phyloP scores from a whole-genome alignment of 192 early-diverging fungal genomes.

The Coemansia sp. region DNA sequence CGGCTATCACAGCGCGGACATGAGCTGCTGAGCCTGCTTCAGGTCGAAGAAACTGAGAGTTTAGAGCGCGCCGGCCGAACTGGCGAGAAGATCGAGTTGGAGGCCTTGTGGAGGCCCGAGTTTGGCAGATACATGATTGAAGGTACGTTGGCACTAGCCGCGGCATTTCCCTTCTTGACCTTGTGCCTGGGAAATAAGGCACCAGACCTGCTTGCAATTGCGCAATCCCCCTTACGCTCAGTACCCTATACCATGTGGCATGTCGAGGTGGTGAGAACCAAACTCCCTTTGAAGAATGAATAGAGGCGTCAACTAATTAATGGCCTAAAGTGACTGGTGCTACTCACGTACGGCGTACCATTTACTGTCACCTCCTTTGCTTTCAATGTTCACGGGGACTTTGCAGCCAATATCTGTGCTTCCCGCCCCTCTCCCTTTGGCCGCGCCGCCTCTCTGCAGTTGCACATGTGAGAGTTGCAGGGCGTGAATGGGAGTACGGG shows the following conservation, averaged over 20 bases:
- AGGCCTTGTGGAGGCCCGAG: slow-evolving; percentile 92
- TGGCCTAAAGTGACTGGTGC: not conserved
- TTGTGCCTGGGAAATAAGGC: not conserved
- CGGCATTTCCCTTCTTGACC: not conserved
- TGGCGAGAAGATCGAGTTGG: slow-evolving; percentile 50
- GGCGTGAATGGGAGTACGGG: not conserved
- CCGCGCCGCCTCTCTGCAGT: not conserved
- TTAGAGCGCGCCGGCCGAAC: slow-evolving; percentile 23
- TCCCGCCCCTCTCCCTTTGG: not conserved
- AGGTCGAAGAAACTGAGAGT: slow-evolving; percentile 70
- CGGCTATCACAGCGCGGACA: slow-evolving; percentile 78
- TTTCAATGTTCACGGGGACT: not conserved
- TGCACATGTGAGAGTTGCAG: slow-evolving; percentile 2
- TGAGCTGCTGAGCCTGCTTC: slow-evolving; percentile 72
- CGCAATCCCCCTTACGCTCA: not conserved
- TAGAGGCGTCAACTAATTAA: slow-evolving; percentile 5
- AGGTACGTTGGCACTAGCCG: slow-evolving; percentile 38
- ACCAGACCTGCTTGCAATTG: not conserved
- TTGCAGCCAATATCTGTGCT: slow-evolving; percentile 6
- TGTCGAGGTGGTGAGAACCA: not conserved
- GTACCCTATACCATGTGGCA: not conserved
- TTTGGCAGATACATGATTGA: slow-evolving; percentile 98
- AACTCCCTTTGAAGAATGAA: not conserved
- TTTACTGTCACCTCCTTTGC: not conserved
- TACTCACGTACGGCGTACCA: not conserved